A percentile compares a stretch with the other conserved stretches of the same genome.
Evolutionary conservation across 768 basidiomycete species (phyloP).

Genomic region (Collybia mongolica): DNA sequence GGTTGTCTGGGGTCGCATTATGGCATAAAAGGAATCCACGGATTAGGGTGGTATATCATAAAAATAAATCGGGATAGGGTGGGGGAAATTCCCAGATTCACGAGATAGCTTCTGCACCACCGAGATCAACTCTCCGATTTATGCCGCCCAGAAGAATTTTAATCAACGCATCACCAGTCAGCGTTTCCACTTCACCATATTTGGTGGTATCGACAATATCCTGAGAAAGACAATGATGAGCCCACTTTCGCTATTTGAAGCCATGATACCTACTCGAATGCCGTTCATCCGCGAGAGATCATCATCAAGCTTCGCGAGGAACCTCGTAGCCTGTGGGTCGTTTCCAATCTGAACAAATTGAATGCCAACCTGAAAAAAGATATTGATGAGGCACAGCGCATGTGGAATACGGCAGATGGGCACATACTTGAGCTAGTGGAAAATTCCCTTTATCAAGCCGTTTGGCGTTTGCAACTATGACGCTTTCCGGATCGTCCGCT

Average conservation of each 20-base stretch:
- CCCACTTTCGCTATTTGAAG: background rate
- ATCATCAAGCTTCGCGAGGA: constrained; percentile 56
- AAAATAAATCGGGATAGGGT: background rate
- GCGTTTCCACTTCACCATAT: constrained; percentile 29
- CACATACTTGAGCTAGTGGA: constrained; percentile 50
- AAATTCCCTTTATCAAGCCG: constrained; percentile 51
- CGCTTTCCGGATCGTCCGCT: constrained; percentile 53
- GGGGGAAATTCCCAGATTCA: background rate
- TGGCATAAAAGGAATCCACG: too few relatives aligned
- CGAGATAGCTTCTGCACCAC: background rate
- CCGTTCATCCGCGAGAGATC: constrained; percentile 38
- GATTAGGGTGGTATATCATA: too few relatives aligned
- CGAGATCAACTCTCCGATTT: constrained; percentile 39
- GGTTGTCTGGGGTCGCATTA: too few relatives aligned
- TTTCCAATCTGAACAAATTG: constrained; percentile 76
- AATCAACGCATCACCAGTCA: constrained; percentile 48
- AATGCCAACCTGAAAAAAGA: constrained; percentile 50
- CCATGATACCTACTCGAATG: constrained; percentile 38
- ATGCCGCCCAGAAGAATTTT: constrained; percentile 70
- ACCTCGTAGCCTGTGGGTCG: constrained; percentile 35
- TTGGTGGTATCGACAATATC: constrained; percentile 76
- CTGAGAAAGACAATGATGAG: constrained; percentile 19
- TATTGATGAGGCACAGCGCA: background rate
- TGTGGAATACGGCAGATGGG: background rate
- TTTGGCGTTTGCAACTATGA: constrained; percentile 45